Base-by-base conservation (phyloP, 164 flowering plant genomes). In the Malania oleifera region DNA sequence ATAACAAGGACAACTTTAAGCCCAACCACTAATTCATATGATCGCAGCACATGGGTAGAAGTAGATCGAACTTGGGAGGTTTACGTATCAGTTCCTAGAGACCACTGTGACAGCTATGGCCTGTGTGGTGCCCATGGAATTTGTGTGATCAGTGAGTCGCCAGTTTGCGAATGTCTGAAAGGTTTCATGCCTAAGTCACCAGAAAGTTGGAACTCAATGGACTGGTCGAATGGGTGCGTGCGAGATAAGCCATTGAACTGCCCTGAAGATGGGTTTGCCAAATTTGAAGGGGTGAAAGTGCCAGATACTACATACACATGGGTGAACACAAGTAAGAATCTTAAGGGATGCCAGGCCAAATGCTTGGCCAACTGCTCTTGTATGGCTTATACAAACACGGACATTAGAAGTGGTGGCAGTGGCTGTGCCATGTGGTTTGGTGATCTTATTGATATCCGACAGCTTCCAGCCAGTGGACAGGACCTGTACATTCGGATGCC, bases 401-500 rank as follows among this genome's bases (percentile, higher is more conserved):
- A 54, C 60, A 9, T 40, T 20, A 17, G 27, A 18, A 74, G 64
- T 18, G 60, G 55, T 37, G 76, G 78, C 1, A 66, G 60, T 34
- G 82, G 77, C 1, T 81, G 86, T 15, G 43, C 56, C 41, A 1
- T 69, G 2, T 81, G 81, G 82, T 72, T 56, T 26, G 64, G 59
- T 7, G 75, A 69, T 17, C 52, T 80, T 10, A 62, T 75, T 18
- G 80, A 80, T 47, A 68, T 77, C 11, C 64, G 67, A 50, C 22
- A 52, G 14, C 67, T 60, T 19, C 12, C 63, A 3, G 18, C 2
- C n/a, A 35, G 47, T 31, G 77, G 77, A 5, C 73, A 69, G 19
- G 73, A 73, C 20, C 56, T 76, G 1, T 72, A 59, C 25, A 51
- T 79, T 20, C 51, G 78, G 0, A 38, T 76, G 57, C 40, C 69